Evolutionary conservation across 2,329 filamentous ascomycete genomes (phyloP), one percentile per base, ranked within the genome.

Genomic region (Pseudocercospora fuligena): DNA sequence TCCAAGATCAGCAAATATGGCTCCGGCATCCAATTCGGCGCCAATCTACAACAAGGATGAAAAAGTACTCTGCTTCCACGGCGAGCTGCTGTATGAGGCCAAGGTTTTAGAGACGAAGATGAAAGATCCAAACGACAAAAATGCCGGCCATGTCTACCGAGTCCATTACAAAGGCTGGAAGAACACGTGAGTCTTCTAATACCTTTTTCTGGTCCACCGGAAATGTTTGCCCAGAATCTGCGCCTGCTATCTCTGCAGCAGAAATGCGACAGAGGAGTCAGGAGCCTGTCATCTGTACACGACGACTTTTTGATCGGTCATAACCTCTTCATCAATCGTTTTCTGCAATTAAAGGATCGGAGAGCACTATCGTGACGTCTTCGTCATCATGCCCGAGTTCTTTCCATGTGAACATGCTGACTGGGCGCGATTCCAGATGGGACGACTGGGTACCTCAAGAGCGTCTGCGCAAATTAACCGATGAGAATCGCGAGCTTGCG

Each of bases 81-180:
- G 94, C 82, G 94, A 98, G 76, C 89, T 98, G 81, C 88, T 99
- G 60, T 99, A 99, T 78, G 95, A 99, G 81, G 95, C 95, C 72
- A 98, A 98, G 82, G 90, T 99, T 61, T 88, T 97, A 70, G 94
- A 97, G 71, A 85, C 92, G 33, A 88, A 86, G 73, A 82, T 83
- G 79, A 84, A 86, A 75, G 87, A 90, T 67, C 78, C 82, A 6
- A 83, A 83, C 53, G 90, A 90, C 76, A 90, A 91, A 80, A 89
- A 89, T 78, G 90, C 90, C 68, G 88, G 90, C 36, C 93, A 89
- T 77, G 89, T 93, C 78, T 99, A 97, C 83, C 92, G 92, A 77
- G 92, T 99, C 63, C 95, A 99, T 81, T 99, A 99, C 84, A 98
- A 98, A 81, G 95, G 95, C 76, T 99, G 95, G 95, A 99, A 99